Percentiles rank a stretch among this genome's conserved stretches.
These are phyloP conservation scores for Plectosphaerella cucumerina DNA, from an alignment of 2,329 filamentous ascomycete species.

Conservation along the genomic window DNA sequence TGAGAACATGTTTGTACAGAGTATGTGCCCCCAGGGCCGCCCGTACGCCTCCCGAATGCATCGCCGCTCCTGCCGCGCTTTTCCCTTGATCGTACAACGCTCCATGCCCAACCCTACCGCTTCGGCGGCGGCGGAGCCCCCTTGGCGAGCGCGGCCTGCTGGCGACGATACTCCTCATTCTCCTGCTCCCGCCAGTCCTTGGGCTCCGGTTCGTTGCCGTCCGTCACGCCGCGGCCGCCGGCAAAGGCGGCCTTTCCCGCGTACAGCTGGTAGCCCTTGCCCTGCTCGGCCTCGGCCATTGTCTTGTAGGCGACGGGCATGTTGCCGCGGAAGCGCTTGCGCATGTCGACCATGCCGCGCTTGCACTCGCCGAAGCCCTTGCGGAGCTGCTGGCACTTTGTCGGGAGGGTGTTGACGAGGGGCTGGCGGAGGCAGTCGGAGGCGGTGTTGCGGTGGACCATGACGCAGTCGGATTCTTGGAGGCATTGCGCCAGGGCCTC, in stretches of 20 bases:
- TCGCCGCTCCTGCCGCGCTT: background rate
- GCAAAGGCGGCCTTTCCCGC: conserved; percentile 69
- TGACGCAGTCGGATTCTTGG: conserved; percentile 93
- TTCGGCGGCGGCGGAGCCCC: conserved; percentile 13
- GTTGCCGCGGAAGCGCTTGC: conserved; percentile 95
- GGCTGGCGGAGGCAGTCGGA: conserved; percentile 84
- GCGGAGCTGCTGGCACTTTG: conserved; percentile 86
- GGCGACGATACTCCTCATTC: conserved; percentile 54
- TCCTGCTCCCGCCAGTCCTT: conserved; percentile 61
- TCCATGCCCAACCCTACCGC: conserved; percentile 10
- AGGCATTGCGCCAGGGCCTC: conserved; percentile 91
- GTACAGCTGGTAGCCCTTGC: conserved; percentile 68
- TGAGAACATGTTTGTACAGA: conserved; percentile 5
- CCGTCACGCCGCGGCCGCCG: conserved; percentile 59
- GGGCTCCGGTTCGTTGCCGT: conserved; percentile 60
- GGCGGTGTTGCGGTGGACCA: conserved; percentile 82
- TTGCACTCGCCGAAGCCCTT: conserved; percentile 94
- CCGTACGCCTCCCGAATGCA: background rate
- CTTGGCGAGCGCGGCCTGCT: conserved; percentile 18
- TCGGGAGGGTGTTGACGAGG: conserved; percentile 75
- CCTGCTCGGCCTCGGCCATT: conserved; percentile 57
- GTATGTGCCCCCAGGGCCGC: background rate
- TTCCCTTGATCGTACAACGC: background rate
- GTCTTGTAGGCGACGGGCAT: conserved; percentile 68
- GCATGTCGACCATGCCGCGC: conserved; percentile 96